Evolutionary conservation across 352 stramenopile species (phyloP).

Genomic region (Globisporangium takayamanum): DNA sequence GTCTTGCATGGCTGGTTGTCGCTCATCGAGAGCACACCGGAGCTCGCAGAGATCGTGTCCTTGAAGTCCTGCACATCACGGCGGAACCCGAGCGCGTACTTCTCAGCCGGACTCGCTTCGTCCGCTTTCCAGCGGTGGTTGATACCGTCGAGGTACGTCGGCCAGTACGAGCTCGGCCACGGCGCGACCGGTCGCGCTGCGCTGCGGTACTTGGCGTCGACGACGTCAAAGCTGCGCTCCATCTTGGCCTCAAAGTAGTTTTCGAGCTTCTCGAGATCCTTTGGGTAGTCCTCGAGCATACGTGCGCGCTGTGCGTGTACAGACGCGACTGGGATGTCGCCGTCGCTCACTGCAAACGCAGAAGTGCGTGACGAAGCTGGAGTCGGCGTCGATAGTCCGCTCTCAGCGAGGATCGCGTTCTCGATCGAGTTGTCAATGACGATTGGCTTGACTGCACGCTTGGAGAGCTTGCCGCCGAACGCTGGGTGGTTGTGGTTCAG

Average conservation of each 20-base stretch:
- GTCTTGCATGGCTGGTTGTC: constrained; percentile 21
- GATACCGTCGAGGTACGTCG: constrained; percentile 55
- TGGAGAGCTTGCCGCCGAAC: constrained; percentile 16
- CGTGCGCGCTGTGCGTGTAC: too few relatives aligned
- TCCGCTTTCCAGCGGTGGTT: constrained; percentile 36
- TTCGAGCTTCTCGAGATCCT: constrained; percentile 32
- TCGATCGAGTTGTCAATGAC: constrained; percentile 8
- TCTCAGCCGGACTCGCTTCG: constrained; percentile 24
- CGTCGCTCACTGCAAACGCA: not conserved
- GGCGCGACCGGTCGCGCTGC: constrained; percentile 16
- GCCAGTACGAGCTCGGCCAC: constrained; percentile 59
- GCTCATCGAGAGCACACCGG: constrained; percentile 15
- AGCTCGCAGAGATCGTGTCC: constrained; percentile 19
- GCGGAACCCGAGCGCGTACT: constrained; percentile 45
- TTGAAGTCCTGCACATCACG: constrained; percentile 20
- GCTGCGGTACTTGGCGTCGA: constrained; percentile 20
- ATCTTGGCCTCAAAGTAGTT: constrained; percentile 24
- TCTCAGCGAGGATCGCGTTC: constrained; percentile 2
- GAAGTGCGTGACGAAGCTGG: too few relatives aligned
- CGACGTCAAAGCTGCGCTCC: constrained; percentile 18
- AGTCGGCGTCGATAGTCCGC: not conserved
- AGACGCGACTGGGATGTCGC: not conserved
- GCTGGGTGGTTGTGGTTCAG: constrained; percentile 35
- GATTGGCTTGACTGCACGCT: not conserved
- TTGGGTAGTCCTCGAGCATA: constrained; percentile 12